Conservation (phyloP, 805 yeast genomes). For the Pichia thaimueangensis region DNA sequence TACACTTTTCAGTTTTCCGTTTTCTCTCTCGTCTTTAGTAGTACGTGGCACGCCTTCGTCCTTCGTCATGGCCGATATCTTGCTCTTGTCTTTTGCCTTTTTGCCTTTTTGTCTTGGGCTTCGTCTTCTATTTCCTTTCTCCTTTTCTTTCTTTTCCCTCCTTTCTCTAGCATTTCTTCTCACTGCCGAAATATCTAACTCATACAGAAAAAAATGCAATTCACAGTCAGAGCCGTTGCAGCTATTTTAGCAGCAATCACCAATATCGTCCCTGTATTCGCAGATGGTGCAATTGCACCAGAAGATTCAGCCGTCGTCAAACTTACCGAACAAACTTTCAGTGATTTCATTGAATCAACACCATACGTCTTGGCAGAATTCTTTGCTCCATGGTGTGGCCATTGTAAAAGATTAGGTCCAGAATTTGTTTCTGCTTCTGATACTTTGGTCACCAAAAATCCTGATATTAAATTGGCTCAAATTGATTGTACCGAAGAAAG, state of each 20-base stretch:
- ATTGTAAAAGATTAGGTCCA: conserved; percentile 85
- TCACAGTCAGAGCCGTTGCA: conserved; percentile 33
- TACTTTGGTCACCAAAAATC: conserved; percentile 38
- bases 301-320: conserved; percentile 84
- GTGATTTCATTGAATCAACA: conserved; percentile 58
- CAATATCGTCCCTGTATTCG: conserved; percentile 28
- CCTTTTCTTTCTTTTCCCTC: not conserved
- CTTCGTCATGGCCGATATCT: not conserved
- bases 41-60: not conserved
- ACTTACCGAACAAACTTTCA: conserved; percentile 61
- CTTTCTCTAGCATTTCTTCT: not conserved
- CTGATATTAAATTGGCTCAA: conserved; percentile 70
- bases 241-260: conserved; percentile 35
- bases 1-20: too few species aligned
- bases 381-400: conserved; percentile 98
- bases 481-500: conserved; percentile 78
- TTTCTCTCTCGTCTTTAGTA: not conserved
- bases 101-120: not conserved
- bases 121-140: not conserved
- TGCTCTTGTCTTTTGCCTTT: not conserved
- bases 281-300: conserved; percentile 62
- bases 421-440: conserved; percentile 72
- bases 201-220: conserved; percentile 26
- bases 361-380: conserved; percentile 81
- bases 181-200: not conserved